Base-by-base conservation (phyloP, 1,139 yeast genomes). In the Wickerhamomyces sp. region DNA sequence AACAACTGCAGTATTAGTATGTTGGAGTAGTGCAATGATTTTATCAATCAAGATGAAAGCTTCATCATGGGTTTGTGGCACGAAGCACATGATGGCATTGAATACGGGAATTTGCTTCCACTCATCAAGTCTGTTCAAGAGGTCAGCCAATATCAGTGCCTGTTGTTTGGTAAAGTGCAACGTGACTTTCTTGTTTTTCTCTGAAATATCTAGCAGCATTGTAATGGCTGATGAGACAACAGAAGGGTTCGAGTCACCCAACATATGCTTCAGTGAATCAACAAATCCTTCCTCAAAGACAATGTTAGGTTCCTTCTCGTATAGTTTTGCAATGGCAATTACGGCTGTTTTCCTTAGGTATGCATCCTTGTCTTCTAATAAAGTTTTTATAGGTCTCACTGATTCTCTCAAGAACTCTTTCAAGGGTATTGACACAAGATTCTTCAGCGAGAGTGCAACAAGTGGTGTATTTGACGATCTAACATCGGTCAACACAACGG, bases 41-140 rank as follows among this genome's bases (percentile, higher is more conserved):
- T 73, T 63, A 33, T 84, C 93, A 16, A 87, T 75, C 51, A 89
- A 54, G 4, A 67, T 66, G 36, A 75, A 62, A 0, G 95, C 89
- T 31, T 82, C 93, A 2, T 66, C 67, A 15, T 75, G 65, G 0
- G 72, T 65, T 42, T 78, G 77, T 1, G 97, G 96, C 1, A 82
- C 81, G 56, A 72, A 86, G 15, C 75, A 66, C 70, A 78, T 45
- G 31, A 89, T 57, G 0, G 91, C 72, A 37, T 78, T 76, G 37
- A 89, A 62, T n/a, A 87, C 67, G 38, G 80, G 73, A 0, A 76
- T 68, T 52, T 82, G 95, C 35, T 79, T 73, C 95, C 96, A 88
- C 55, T 88, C 96, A 44, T 82, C 79, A 35, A 82, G 69, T 38
- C 66, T 72, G 3, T 68, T 58, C 28, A 84, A 57, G 2, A 41